These are phyloP conservation scores for Ramaria rubella DNA, from an alignment of 768 basidiomycete genomes.

Conservation along the genomic window DNA sequence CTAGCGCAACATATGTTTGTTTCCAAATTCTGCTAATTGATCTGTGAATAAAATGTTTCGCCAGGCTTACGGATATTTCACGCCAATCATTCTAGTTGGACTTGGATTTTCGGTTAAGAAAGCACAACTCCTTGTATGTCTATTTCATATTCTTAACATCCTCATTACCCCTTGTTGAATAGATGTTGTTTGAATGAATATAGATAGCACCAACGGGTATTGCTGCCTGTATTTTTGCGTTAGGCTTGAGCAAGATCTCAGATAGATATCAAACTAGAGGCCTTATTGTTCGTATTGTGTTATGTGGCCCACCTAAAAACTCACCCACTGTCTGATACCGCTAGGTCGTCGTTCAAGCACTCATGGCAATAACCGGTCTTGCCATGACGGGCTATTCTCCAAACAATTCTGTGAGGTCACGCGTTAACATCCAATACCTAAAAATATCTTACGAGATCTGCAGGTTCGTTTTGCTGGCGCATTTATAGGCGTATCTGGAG, in stretches of 20 bases:
- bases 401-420: background rate
- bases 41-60: background rate
- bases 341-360: slow-evolving; percentile 3
- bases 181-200: too few species aligned
- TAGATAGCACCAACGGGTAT: slow-evolving; percentile 8
- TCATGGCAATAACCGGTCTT: slow-evolving; percentile 6
- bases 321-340: background rate
- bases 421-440: background rate
- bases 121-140: slow-evolving; percentile 5
- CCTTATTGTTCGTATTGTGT: slow-evolving; percentile 1
- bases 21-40: background rate
- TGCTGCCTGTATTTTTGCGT: slow-evolving; percentile 4
- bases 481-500: slow-evolving; percentile 7
- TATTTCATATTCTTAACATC: background rate
- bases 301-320: background rate
- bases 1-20: slow-evolving; percentile 10
- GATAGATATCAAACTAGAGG: background rate
- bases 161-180: background rate
- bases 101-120: slow-evolving; percentile 8
- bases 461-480: slow-evolving; percentile 8
- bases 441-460: background rate
- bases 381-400: slow-evolving; percentile 8
- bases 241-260: slow-evolving; percentile 1
- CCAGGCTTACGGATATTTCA: slow-evolving; percentile 10
- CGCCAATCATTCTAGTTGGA: slow-evolving; percentile 8